These are phyloP conservation scores for Syzygium grande DNA, from an alignment of 345 rosid genomes.

Conservation along the genomic window DNA sequence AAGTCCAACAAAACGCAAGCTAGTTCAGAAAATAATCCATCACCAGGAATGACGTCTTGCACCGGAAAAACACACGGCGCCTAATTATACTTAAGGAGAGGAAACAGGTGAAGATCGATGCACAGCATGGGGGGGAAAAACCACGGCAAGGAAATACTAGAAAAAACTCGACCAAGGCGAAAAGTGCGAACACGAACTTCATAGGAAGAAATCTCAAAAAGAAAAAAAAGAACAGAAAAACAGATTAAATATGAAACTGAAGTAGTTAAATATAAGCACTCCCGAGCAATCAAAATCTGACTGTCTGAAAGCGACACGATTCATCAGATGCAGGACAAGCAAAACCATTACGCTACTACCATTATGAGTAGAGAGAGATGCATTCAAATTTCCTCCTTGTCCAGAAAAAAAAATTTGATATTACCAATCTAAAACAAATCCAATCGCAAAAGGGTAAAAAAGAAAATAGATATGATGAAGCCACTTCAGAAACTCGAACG, in stretches of 20 bases:
- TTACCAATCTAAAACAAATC: not conserved
- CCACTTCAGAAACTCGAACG: not conserved
- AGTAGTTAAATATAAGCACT: not conserved
- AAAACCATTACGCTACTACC: not conserved
- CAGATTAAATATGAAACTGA: not conserved
- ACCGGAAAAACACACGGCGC: too few relatives aligned
- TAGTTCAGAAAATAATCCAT: too few relatives aligned
- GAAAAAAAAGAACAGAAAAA: not conserved
- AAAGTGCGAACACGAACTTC: not conserved
- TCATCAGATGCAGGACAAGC: not conserved
- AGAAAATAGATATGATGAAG: not conserved
- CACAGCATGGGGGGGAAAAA: not conserved
- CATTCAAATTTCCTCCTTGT: not conserved
- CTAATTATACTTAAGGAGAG: too few relatives aligned
- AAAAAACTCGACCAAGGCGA: not conserved
- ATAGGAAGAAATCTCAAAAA: not conserved
- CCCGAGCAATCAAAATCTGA: not conserved
- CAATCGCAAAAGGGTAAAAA: not conserved
- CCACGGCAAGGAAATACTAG: not conserved
- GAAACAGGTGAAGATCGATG: too few relatives aligned
- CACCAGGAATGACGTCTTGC: too few relatives aligned
- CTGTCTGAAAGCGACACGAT: not conserved
- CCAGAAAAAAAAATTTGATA: not conserved
- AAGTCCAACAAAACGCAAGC: too few relatives aligned
- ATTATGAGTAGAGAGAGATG: not conserved